phyloP scores from a whole-genome alignment of 257 asterid species.

The Jasminum sambac region DNA sequence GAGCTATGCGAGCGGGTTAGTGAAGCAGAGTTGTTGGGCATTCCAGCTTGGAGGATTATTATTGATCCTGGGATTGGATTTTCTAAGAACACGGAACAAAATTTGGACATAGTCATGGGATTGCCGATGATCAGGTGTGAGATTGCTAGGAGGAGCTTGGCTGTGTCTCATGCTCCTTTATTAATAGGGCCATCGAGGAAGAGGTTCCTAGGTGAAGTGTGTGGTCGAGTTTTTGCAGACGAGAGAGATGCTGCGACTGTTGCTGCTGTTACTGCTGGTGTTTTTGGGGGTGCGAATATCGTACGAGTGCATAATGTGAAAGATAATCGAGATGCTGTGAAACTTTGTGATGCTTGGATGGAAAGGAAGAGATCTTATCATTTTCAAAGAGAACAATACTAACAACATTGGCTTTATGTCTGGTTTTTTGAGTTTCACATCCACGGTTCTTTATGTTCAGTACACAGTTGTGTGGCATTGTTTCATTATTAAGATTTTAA shows the following conservation, averaged over 20 bases:
- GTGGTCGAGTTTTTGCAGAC: conserved; percentile 44
- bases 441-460: not conserved
- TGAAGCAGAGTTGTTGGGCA: conserved; percentile 76
- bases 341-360: conserved; percentile 78
- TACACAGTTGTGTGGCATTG: too few relatives aligned
- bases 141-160: conserved; percentile 62
- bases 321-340: conserved; percentile 70
- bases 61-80: conserved; percentile 91
- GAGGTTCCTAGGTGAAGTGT: conserved; percentile 84
- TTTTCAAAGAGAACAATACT: not conserved
- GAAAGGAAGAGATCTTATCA: conserved; percentile 36
- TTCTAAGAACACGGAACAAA: conserved; percentile 78
- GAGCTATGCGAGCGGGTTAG: conserved; percentile 53
- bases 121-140: conserved; percentile 51
- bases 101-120: conserved; percentile 64
- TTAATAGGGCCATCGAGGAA: conserved; percentile 85
- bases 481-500: too few relatives aligned
- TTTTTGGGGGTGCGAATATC: conserved; percentile 76
- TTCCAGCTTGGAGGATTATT: conserved; percentile 94
- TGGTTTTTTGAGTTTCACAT: not conserved
- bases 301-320: conserved; percentile 85
- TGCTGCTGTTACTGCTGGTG: conserved; percentile 63
- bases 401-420: not conserved
- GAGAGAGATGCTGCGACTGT: conserved; percentile 84
- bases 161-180: conserved; percentile 65